A percentile compares a stretch with the other conserved stretches of the same genome.
Conservation (phyloP, 129 eudicot species). For the Centrapalus pauciflorus region DNA sequence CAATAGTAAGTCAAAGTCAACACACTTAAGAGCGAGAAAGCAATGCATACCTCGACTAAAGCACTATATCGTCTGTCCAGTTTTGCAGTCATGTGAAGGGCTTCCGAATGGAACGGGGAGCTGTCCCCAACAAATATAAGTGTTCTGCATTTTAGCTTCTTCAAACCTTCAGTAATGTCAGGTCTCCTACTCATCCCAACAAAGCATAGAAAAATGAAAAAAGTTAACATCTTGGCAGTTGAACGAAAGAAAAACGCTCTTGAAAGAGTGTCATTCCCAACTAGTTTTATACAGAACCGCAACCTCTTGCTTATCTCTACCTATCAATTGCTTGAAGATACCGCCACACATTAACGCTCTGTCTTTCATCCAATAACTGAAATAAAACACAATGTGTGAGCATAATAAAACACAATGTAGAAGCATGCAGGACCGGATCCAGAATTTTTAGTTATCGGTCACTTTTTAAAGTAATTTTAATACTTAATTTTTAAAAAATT, state of each 20-base stretch:
- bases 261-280: not conserved
- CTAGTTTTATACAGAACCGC: not conserved
- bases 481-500: too few relatives aligned
- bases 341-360: conserved; percentile 73
- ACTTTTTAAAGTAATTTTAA: too few relatives aligned
- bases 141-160: conserved; percentile 74
- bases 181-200: conserved; percentile 57
- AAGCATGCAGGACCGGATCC: not conserved
- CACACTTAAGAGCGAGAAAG: too few relatives aligned
- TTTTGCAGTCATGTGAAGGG: conserved; percentile 81
- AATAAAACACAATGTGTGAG: not conserved
- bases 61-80: conserved; percentile 84
- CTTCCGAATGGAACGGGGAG: conserved; percentile 84
- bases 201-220: not conserved
- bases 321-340: conserved; percentile 89
- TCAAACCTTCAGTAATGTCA: conserved; percentile 74
- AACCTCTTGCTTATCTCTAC: conserved; percentile 22
- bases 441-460: too few relatives aligned
- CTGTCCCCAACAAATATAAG: conserved; percentile 88
- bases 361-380: conserved; percentile 92
- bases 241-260: not conserved
- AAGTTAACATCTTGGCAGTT: not conserved
- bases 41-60: conserved; percentile 74
- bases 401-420: conserved; percentile 5
- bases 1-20: not conserved